Evolutionary conservation across 768 basidiomycete species (phyloP).

Genomic region (Pulveroboletus sp.): DNA sequence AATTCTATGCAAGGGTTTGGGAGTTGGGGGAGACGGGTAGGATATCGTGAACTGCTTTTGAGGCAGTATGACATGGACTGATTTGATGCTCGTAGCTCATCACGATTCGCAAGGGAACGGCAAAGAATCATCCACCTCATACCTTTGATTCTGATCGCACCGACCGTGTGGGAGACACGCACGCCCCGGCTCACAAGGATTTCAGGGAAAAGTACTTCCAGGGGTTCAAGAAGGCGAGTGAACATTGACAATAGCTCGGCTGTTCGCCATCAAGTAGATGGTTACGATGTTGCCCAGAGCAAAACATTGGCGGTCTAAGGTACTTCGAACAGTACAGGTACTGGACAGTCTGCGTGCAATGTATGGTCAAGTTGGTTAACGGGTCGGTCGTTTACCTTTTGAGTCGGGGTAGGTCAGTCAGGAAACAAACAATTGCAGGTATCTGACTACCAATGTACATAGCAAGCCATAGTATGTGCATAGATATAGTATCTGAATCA

Average conservation of each 20-base stretch:
- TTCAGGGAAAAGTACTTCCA: constrained; percentile 88
- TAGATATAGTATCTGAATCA: neutral
- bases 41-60: constrained; percentile 23
- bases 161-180: constrained; percentile 21
- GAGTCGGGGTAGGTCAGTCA: no score
- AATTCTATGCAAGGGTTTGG: constrained; percentile 94
- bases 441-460: no score
- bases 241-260: constrained; percentile 1
- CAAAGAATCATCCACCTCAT: constrained; percentile 45
- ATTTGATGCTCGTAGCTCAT: constrained; percentile 59
- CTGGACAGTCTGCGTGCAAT: no score
- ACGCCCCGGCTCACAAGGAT: constrained; percentile 80
- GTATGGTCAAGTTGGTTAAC: no score
- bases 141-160: constrained; percentile 39
- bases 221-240: constrained; percentile 55
- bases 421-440: no score
- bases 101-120: constrained; percentile 73
- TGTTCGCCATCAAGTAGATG: neutral
- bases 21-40: constrained; percentile 87
- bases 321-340: neutral
- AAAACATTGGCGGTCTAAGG: neutral
- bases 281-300: neutral
- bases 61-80: neutral
- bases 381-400: no score
- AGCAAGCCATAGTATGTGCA: neutral